Evolutionary conservation across 768 basidiomycete species (phyloP).

Genomic region (Filobasidium wieringae): DNA sequence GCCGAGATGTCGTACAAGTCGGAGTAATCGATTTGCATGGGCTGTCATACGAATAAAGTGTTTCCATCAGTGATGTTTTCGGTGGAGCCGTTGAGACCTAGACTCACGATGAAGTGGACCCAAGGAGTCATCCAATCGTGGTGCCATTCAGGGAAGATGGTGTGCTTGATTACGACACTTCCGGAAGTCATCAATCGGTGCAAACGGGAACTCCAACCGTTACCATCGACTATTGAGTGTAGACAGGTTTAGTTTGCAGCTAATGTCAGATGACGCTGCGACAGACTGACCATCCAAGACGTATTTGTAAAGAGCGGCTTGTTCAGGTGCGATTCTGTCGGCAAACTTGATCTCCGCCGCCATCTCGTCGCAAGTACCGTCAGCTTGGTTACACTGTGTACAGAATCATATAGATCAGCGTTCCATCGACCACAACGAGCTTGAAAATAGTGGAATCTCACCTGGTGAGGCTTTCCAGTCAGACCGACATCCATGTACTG

Average conservation of each 20-base stretch:
- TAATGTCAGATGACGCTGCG: background rate
- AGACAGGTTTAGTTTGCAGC: conserved; percentile 10
- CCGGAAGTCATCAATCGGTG: conserved; percentile 34
- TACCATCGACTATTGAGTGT: conserved; percentile 34
- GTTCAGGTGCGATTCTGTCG: conserved; percentile 26
- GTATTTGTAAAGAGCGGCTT: conserved; percentile 34
- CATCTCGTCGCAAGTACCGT: conserved; percentile 38
- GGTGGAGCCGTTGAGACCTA: background rate
- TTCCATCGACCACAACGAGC: background rate
- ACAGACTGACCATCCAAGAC: conserved; percentile 17
- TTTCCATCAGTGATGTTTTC: background rate
- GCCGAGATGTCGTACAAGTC: conserved; percentile 36
- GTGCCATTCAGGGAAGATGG: conserved; percentile 38
- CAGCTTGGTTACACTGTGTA: conserved; percentile 31
- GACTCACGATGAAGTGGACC: conserved; percentile 39
- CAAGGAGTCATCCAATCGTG: conserved; percentile 39
- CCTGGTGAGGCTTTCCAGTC: conserved; percentile 32
- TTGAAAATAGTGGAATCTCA: background rate
- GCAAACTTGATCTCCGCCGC: conserved; percentile 27
- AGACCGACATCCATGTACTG: conserved; percentile 35
- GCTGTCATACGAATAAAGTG: conserved; percentile 17
- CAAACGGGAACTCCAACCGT: conserved; percentile 39
- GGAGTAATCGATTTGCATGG: conserved; percentile 35
- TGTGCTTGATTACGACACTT: conserved; percentile 36
- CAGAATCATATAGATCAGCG: background rate